phyloP scores from a whole-genome alignment of 495 filamentous ascomycete species.

The Pyronema domesticum region DNA sequence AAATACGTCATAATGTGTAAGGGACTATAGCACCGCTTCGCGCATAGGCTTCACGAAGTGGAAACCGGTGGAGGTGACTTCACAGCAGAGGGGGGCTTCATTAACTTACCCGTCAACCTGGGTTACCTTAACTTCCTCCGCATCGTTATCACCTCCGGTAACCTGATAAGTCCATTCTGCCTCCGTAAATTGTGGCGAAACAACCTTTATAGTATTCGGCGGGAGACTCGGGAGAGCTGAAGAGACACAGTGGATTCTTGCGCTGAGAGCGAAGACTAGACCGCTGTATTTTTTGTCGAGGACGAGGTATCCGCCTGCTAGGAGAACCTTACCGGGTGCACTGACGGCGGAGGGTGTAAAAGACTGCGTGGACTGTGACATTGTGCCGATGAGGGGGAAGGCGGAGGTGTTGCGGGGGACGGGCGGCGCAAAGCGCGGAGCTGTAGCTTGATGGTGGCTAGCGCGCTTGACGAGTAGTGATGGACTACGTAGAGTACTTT shows the following conservation, averaged over 20 bases:
- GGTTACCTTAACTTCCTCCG: conserved; percentile 58
- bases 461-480: too few relatives aligned
- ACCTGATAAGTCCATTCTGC: conserved; percentile 72
- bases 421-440: not conserved
- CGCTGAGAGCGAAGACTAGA: conserved; percentile 84
- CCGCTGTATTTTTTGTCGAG: conserved; percentile 76
- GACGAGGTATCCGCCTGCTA: conserved; percentile 88
- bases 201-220: conserved; percentile 39
- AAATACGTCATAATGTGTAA: too few relatives aligned
- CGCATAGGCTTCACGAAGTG: too few relatives aligned
- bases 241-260: conserved; percentile 74
- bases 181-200: conserved; percentile 74
- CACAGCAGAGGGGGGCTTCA: not conserved
- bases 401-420: not conserved
- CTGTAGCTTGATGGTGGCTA: too few relatives aligned
- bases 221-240: conserved; percentile 32
- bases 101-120: conserved; percentile 52
- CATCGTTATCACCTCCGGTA: conserved; percentile 32
- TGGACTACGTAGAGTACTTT: too few relatives aligned
- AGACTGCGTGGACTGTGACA: not conserved
- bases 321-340: conserved; percentile 86
- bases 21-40: too few relatives aligned
- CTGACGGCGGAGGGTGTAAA: conserved; percentile 42
- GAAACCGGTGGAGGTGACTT: not conserved
- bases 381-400: not conserved